Percentiles rank a stretch among this genome's conserved stretches.
These are phyloP conservation scores for Coniella lustricola DNA, from an alignment of 2,329 filamentous ascomycete species.

Conservation along the genomic window DNA sequence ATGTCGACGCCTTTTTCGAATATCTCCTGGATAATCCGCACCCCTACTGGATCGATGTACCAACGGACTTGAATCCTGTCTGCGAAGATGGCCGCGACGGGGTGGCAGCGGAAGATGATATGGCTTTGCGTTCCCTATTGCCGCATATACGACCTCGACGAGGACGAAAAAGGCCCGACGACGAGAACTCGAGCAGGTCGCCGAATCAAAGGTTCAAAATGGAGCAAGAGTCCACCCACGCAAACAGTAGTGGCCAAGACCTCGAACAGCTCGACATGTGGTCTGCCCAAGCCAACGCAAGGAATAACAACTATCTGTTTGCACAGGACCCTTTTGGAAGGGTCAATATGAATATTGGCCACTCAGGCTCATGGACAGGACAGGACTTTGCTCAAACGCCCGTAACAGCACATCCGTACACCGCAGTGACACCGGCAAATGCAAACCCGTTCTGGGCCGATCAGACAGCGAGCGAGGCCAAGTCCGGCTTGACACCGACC, in stretches of 20 bases:
- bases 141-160: constrained; percentile 64
- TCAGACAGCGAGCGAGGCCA: constrained; percentile 45
- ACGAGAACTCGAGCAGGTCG: constrained; percentile 43
- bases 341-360: constrained; percentile 27
- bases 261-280: constrained; percentile 41
- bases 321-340: constrained; percentile 30
- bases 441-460: constrained; percentile 49
- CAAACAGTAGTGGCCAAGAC: constrained; percentile 30
- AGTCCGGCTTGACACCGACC: constrained; percentile 65
- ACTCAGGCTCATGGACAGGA: constrained; percentile 38
- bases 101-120: constrained; percentile 78
- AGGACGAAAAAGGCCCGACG: constrained; percentile 57
- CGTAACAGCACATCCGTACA: constrained; percentile 65
- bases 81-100: constrained; percentile 67
- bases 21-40: constrained; percentile 74
- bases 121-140: constrained; percentile 75
- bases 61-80: constrained; percentile 54
- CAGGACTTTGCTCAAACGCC: constrained; percentile 54
- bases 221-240: constrained; percentile 28
- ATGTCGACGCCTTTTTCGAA: constrained; percentile 90
- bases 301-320: constrained; percentile 29
- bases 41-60: constrained; percentile 72
- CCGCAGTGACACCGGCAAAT: constrained; percentile 63
- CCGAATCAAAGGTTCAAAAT: constrained; percentile 56
- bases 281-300: constrained; percentile 35